These are phyloP conservation scores for Globisporangium uncinulatum DNA, from an alignment of 352 stramenopile species.

Conservation along the genomic window DNA sequence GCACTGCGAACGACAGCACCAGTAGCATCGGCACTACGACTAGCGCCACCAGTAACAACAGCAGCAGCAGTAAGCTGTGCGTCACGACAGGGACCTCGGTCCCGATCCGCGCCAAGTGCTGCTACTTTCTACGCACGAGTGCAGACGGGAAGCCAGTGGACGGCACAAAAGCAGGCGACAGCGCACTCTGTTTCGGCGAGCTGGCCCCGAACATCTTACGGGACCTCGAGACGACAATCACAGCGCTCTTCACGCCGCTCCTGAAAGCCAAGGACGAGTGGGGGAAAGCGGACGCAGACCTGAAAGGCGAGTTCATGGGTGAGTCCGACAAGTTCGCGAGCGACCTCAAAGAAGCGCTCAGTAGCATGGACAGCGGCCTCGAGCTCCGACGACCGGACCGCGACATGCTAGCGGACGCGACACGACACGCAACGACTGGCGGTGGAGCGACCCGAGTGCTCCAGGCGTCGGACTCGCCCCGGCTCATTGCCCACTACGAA, in stretches of 20 bases:
- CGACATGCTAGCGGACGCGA: conserved; percentile 59
- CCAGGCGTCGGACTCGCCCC: conserved; percentile 80
- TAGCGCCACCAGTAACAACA: conserved; percentile 9
- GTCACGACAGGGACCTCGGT: conserved; percentile 64
- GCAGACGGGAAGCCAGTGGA: conserved; percentile 73
- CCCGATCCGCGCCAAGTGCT: conserved; percentile 74
- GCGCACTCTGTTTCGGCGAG: conserved; percentile 78
- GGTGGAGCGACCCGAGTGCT: conserved; percentile 42
- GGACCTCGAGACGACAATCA: conserved; percentile 79
- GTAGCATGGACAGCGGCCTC: conserved; percentile 93
- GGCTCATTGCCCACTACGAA: conserved; percentile 93
- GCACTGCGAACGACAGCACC: conserved; percentile 1
- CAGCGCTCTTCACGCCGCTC: conserved; percentile 86
- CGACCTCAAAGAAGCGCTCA: conserved; percentile 93
- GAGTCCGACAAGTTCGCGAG: conserved; percentile 94
- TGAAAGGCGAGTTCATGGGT: conserved; percentile 91
- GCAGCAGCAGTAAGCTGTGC: conserved; percentile 36
- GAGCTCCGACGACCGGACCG: conserved; percentile 88
- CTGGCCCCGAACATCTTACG: conserved; percentile 78
- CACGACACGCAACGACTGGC: conserved; percentile 18
- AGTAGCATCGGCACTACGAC: background rate
- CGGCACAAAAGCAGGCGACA: conserved; percentile 69
- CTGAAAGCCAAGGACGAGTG: conserved; percentile 93
- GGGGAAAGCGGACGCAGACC: conserved; percentile 92
- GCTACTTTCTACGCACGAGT: conserved; percentile 75